Percentiles rank a stretch among this genome's conserved stretches.
Conservation (phyloP, 2,329 filamentous ascomycete genomes). For the Albifimbria verrucaria region DNA sequence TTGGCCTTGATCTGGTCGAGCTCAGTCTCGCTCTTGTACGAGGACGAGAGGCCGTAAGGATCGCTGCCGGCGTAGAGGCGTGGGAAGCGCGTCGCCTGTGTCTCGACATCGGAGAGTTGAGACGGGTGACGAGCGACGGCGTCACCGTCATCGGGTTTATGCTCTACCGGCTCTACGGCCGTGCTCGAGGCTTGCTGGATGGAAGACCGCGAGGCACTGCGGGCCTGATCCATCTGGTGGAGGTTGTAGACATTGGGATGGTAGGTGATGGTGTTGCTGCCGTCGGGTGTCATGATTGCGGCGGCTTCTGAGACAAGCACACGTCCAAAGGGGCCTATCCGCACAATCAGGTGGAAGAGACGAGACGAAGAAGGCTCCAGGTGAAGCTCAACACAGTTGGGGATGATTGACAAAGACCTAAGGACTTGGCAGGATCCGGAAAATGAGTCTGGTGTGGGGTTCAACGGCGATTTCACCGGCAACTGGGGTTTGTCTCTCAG, state of each 20-base stretch:
- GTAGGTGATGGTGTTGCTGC: conserved; percentile 37
- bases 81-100: conserved; percentile 48
- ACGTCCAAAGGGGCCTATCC: no score
- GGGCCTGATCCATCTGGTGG: conserved; percentile 26
- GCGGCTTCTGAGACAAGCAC: no score
- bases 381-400: no score
- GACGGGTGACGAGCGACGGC: conserved; percentile 40
- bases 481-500: no score
- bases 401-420: no score
- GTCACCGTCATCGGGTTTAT: conserved; percentile 29
- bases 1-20: conserved; percentile 77
- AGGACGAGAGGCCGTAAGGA: conserved; percentile 74
- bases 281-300: conserved; percentile 38
- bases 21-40: conserved; percentile 74
- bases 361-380: no score
- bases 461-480: no score
- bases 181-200: conserved; percentile 40
- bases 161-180: conserved; percentile 37
- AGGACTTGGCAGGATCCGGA: no score
- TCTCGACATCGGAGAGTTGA: conserved; percentile 45
- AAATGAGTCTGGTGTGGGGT: no score
- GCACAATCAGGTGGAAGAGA: no score
- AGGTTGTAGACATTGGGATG: conserved; percentile 43
- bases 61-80: conserved; percentile 65
- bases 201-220: conserved; percentile 24